Conservation (phyloP, 2,329 filamentous ascomycete genomes). For the Colletotrichum phormii region DNA sequence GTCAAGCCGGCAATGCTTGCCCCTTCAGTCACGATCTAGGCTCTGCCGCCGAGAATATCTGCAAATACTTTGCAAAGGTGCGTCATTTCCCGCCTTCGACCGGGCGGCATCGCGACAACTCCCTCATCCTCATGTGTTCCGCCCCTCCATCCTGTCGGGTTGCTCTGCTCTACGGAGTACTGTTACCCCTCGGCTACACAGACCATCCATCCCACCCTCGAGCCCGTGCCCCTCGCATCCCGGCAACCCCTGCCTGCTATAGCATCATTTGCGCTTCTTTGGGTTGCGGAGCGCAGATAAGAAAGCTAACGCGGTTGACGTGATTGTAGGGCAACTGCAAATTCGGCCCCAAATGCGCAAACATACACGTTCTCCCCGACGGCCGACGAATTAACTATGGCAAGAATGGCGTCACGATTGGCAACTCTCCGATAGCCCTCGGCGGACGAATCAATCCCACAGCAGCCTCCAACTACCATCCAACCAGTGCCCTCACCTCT, state of each 20-base stretch:
- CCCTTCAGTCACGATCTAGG: slow-evolving; percentile 96
- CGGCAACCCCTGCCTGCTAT: slow-evolving; percentile 17
- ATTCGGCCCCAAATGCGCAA: slow-evolving; percentile 96
- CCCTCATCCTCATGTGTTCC: not conserved
- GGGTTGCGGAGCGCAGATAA: not conserved
- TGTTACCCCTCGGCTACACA: slow-evolving; percentile 25
- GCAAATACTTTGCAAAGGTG: slow-evolving; percentile 99
- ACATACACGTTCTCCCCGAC: slow-evolving; percentile 94
- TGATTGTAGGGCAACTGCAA: slow-evolving; percentile 90
- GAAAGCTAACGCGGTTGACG: slow-evolving; percentile 16
- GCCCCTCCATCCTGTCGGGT: slow-evolving; percentile 34
- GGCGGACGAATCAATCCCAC: slow-evolving; percentile 76
- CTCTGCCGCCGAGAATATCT: slow-evolving; percentile 85
- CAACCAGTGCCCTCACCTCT: slow-evolving; percentile 76
- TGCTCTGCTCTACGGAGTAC: slow-evolving; percentile 16
- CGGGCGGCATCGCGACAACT: not conserved
- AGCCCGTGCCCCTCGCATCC: slow-evolving; percentile 12
- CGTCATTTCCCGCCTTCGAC: slow-evolving; percentile 40
- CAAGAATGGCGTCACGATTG: slow-evolving; percentile 76
- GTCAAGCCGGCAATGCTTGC: slow-evolving; percentile 95
- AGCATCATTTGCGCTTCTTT: not conserved
- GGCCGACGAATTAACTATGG: slow-evolving; percentile 89
- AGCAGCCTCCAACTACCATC: slow-evolving; percentile 62
- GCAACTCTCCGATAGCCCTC: slow-evolving; percentile 67
- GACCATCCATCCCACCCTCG: slow-evolving; percentile 6